Percentiles rank a stretch among this genome's conserved stretches.
These are phyloP conservation scores for Cyberlindnera subsufficiens DNA, from an alignment of 805 yeast genomes.

Conservation along the genomic window DNA sequence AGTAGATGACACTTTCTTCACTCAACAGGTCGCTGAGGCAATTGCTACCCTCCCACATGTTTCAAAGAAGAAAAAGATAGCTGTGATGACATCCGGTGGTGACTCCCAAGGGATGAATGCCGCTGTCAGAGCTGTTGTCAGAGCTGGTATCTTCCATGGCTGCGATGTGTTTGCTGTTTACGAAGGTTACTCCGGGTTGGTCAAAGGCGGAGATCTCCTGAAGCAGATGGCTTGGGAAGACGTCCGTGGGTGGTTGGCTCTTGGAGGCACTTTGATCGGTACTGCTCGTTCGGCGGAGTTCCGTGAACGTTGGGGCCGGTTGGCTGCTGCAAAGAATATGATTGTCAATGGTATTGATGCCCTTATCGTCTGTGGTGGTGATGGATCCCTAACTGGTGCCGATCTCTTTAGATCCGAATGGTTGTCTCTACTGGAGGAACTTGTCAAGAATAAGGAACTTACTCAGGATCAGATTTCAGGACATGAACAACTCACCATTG, in stretches of 20 bases:
- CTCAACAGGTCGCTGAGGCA: constrained; percentile 3
- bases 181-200: constrained; percentile 94
- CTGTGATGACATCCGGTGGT: constrained; percentile 98
- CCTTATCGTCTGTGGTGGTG: constrained; percentile 95
- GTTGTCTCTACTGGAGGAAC: constrained; percentile 81
- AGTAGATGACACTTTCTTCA: constrained; percentile 13
- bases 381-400: constrained; percentile 97
- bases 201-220: constrained; percentile 75
- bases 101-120: constrained; percentile 99
- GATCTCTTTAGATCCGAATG: constrained; percentile 91
- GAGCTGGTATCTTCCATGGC: constrained; percentile 81
- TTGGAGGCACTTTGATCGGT: constrained; percentile 95
- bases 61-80: constrained; percentile 47
- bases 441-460: constrained; percentile 49
- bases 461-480: constrained; percentile 53
- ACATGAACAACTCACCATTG: constrained; percentile 72
- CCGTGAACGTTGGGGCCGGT: constrained; percentile 79
- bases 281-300: constrained; percentile 91
- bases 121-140: constrained; percentile 89
- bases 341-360: constrained; percentile 89
- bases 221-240: constrained; percentile 86
- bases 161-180: constrained; percentile 89
- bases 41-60: neutral
- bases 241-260: constrained; percentile 87
- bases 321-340: constrained; percentile 78